Evolutionary conservation across 352 stramenopile species (phyloP).

Genomic region (Phytopythium mirpurense): DNA sequence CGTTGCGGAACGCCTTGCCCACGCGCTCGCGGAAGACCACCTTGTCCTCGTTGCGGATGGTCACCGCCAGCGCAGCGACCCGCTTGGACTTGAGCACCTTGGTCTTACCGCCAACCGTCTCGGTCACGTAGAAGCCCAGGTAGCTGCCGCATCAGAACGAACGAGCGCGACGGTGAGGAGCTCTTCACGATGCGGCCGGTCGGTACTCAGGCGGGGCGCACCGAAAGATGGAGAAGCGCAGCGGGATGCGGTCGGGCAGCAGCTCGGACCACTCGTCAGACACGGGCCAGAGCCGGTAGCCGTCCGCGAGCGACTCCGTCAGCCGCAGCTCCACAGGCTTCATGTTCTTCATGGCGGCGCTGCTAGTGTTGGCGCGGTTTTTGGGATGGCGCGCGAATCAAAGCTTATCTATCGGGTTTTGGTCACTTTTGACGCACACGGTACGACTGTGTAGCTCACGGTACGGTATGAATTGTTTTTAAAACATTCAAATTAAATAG

Average conservation of each 20-base stretch:
- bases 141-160: slow-evolving; percentile 17
- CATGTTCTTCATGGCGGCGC: slow-evolving; percentile 52
- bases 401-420: too few species aligned
- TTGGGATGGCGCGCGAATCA: background rate
- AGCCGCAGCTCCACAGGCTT: slow-evolving; percentile 53
- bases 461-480: too few species aligned
- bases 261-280: slow-evolving; percentile 72
- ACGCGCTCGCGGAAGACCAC: slow-evolving; percentile 64
- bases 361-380: background rate
- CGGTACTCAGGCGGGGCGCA: slow-evolving; percentile 10
- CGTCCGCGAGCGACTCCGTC: slow-evolving; percentile 35
- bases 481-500: too few species aligned
- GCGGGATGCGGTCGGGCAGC: slow-evolving; percentile 50
- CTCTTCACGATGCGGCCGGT: too few species aligned
- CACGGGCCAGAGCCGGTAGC: slow-evolving; percentile 59
- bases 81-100: slow-evolving; percentile 47
- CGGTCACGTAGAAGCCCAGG: slow-evolving; percentile 71
- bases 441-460: too few species aligned
- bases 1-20: slow-evolving; percentile 53
- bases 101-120: slow-evolving; percentile 59
- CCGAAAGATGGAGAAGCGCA: slow-evolving; percentile 76
- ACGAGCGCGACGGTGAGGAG: background rate
- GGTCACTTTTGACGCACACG: background rate
- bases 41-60: slow-evolving; percentile 77
- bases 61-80: slow-evolving; percentile 51